Conservation (phyloP, 495 filamentous ascomycete genomes). For the Trichocladium uniseriatum region DNA sequence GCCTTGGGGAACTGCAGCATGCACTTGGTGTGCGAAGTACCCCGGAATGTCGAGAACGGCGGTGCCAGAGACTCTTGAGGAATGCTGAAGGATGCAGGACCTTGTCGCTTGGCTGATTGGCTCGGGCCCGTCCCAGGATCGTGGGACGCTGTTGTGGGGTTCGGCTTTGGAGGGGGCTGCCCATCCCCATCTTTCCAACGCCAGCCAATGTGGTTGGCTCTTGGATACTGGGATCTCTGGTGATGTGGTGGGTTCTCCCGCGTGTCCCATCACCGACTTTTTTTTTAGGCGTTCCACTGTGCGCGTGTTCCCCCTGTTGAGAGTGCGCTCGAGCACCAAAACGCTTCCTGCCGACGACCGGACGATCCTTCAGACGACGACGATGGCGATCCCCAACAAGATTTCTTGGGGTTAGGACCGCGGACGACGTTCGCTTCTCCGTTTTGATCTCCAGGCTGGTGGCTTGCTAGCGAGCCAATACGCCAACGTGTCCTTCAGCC, state of each 20-base stretch:
- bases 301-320: too few relatives aligned
- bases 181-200: not conserved
- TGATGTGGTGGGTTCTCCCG: not conserved
- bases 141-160: slow-evolving; percentile 7
- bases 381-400: not conserved
- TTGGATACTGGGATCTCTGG: too few relatives aligned
- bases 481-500: not conserved
- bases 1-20: not conserved
- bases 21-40: too few relatives aligned
- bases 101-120: not conserved
- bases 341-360: not conserved
- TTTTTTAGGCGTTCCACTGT: too few relatives aligned
- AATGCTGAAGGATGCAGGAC: not conserved
- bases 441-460: slow-evolving; percentile 1
- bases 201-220: not conserved
- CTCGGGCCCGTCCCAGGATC: slow-evolving; percentile 3
- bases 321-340: not conserved
- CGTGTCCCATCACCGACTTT: not conserved
- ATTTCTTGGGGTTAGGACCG: not conserved
- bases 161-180: not conserved
- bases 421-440: not conserved
- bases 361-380: not conserved
- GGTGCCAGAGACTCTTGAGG: not conserved
- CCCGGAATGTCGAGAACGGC: not conserved
- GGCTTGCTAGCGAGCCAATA: slow-evolving; percentile 6